Conservation (phyloP, 2,329 filamentous ascomycete species). For the Verticillium nonalfalfae region DNA sequence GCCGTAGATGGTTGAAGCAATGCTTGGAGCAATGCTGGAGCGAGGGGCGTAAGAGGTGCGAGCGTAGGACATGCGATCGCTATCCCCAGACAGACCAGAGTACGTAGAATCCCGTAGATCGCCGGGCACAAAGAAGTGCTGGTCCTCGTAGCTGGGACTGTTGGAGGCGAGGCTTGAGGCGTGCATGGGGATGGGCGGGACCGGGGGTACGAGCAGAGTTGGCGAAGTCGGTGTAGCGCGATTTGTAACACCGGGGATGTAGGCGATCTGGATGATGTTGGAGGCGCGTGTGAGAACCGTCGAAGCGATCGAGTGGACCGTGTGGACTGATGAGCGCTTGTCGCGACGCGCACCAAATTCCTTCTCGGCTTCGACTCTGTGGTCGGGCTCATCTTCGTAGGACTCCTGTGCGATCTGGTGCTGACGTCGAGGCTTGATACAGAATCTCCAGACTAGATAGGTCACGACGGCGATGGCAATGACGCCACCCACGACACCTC, state of each 20-base stretch:
- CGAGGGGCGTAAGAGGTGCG: slow-evolving; percentile 53
- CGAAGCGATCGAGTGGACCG: slow-evolving; percentile 87
- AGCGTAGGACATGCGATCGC: slow-evolving; percentile 56
- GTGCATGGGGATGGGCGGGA: slow-evolving; percentile 79
- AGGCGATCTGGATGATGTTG: slow-evolving; percentile 99
- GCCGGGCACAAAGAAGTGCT: slow-evolving; percentile 89
- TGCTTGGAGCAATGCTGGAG: slow-evolving; percentile 74
- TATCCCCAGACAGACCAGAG: slow-evolving; percentile 64
- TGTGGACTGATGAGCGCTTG: slow-evolving; percentile 71
- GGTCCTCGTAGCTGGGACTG: slow-evolving; percentile 59
- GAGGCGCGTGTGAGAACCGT: slow-evolving; percentile 93
- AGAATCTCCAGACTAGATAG: slow-evolving; percentile 83
- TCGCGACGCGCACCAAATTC: slow-evolving; percentile 47
- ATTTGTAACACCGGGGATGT: slow-evolving; percentile 96
- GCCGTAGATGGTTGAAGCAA: slow-evolving; percentile 90
- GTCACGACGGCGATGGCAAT: slow-evolving; percentile 66
- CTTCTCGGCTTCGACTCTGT: slow-evolving; percentile 49
- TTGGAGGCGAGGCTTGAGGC: slow-evolving; percentile 44
- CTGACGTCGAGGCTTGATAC: slow-evolving; percentile 72
- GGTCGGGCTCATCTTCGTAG: slow-evolving; percentile 51
- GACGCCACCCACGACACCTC: slow-evolving; percentile 83
- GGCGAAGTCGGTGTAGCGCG: slow-evolving; percentile 80
- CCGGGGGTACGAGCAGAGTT: slow-evolving; percentile 76
- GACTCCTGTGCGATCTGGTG: slow-evolving; percentile 48
- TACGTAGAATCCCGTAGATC: slow-evolving; percentile 89